Conservation (phyloP, 768 basidiomycete species). For the Rhodotorula paludigena region DNA sequence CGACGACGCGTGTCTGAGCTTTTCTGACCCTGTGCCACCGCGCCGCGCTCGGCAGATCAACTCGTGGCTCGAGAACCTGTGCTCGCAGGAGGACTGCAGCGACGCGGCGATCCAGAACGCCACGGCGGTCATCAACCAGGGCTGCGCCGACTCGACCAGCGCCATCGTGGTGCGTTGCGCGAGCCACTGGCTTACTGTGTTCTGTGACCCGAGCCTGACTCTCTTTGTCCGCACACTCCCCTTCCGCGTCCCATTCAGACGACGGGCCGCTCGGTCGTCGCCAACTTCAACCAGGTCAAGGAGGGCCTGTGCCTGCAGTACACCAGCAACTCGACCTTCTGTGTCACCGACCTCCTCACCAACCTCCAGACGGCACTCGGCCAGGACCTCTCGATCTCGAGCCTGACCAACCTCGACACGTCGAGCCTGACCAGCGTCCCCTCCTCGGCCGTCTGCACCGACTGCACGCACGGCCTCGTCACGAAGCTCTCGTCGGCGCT, state of each 20-base stretch:
- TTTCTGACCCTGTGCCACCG: too few species aligned
- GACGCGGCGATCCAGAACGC: conserved; percentile 11
- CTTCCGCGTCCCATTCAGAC: too few species aligned
- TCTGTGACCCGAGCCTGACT: too few species aligned
- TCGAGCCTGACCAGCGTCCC: conserved; percentile 29
- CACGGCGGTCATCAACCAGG: conserved; percentile 5
- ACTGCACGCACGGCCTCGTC: conserved; percentile 43
- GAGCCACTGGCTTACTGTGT: too few species aligned
- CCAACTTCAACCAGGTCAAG: conserved; percentile 22
- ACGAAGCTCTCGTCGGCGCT: neutral
- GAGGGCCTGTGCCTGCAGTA: conserved; percentile 11
- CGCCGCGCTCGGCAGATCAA: neutral
- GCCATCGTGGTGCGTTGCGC: conserved; percentile 7
- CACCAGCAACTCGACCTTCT: conserved; percentile 44
- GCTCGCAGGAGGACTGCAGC: neutral
- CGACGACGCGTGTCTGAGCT: neutral
- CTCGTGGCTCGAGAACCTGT: neutral
- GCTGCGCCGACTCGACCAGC: conserved; percentile 1
- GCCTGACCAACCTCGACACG: conserved; percentile 39
- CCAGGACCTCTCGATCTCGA: conserved; percentile 38
- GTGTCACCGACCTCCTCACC: conserved; percentile 43
- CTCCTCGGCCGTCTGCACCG: conserved; percentile 45
- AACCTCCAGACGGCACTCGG: conserved; percentile 44
- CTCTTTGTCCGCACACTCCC: too few species aligned
- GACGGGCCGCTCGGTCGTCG: neutral